Evolutionary conservation across 805 yeast genomes (phyloP).

Genomic region (Candida ulmi): DNA sequence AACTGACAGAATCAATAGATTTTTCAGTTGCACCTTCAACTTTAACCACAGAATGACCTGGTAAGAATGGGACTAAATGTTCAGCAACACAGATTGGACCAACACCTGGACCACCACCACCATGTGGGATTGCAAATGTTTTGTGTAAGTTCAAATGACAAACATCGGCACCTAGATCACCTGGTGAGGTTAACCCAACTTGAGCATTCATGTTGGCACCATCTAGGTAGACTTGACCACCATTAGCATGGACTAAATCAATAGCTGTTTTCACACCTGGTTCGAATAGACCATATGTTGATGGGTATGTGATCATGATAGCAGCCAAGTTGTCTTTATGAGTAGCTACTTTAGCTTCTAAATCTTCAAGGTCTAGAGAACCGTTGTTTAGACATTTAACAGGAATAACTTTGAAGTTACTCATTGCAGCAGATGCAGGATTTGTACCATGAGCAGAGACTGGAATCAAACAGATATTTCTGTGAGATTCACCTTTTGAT

Average conservation of each 20-base stretch:
- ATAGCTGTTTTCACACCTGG: slow-evolving; percentile 85
- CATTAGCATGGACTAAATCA: slow-evolving; percentile 74
- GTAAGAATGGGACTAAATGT: slow-evolving; percentile 77
- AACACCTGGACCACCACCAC: slow-evolving; percentile 99
- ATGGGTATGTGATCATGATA: slow-evolving; percentile 95
- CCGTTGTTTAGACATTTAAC: slow-evolving; percentile 85
- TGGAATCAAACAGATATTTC: slow-evolving; percentile 90
- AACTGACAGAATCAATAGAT: slow-evolving; percentile 72
- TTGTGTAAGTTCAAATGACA: slow-evolving; percentile 96
- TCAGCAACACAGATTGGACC: slow-evolving; percentile 93
- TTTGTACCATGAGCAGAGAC: slow-evolving; percentile 98
- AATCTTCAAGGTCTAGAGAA: slow-evolving; percentile 75
- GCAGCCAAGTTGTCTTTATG: slow-evolving; percentile 74
- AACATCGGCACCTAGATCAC: slow-evolving; percentile 96
- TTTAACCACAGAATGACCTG: slow-evolving; percentile 60
- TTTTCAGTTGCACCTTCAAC: slow-evolving; percentile 36
- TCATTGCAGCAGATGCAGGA: slow-evolving; percentile 98
- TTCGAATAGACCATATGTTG: slow-evolving; percentile 94
- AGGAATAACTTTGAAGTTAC: slow-evolving; percentile 89
- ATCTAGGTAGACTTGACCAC: slow-evolving; percentile 96
- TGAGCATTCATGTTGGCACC: slow-evolving; percentile 99
- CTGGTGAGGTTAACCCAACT: slow-evolving; percentile 95
- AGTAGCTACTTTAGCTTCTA: slow-evolving; percentile 65
- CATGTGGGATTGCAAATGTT: slow-evolving; percentile 96
- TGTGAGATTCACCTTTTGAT: slow-evolving; percentile 59